These are phyloP conservation scores for Peronospora tabacina DNA, from an alignment of 352 stramenopile species.

Conservation along the genomic window DNA sequence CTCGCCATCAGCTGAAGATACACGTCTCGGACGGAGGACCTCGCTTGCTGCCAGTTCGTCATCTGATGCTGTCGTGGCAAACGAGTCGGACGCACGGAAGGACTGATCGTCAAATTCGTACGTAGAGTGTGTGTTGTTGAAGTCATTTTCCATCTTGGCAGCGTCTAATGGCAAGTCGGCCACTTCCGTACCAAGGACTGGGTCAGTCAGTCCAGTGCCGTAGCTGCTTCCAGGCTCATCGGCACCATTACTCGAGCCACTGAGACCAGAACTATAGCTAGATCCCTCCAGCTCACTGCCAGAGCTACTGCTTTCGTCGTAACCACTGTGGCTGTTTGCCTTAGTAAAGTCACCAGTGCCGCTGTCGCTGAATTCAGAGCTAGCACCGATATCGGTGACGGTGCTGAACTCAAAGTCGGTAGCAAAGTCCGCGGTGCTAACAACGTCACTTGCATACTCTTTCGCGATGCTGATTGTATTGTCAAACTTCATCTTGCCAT, in stretches of 20 bases:
- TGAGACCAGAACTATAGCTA: constrained; percentile 21
- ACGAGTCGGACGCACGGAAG: constrained; percentile 26
- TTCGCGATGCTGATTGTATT: constrained; percentile 12
- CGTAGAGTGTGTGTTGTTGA: constrained; percentile 31
- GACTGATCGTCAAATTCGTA: constrained; percentile 42
- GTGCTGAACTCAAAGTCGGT: constrained; percentile 14
- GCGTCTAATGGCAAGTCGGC: constrained; percentile 16
- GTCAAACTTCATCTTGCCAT: constrained; percentile 24
- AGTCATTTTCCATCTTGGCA: constrained; percentile 11
- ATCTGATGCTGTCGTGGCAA: constrained; percentile 22
- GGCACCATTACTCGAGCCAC: constrained; percentile 23
- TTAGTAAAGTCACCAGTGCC: constrained; percentile 17
- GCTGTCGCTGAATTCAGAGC: constrained; percentile 11
- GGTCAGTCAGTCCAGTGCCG: constrained; percentile 6
- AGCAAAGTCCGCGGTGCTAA: constrained; percentile 11
- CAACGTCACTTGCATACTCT: constrained; percentile 14
- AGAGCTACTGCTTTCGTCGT: constrained; percentile 22
- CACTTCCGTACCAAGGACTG: constrained; percentile 2
- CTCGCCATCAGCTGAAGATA: constrained; percentile 47
- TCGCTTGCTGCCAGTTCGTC: constrained; percentile 14
- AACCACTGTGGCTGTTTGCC: constrained; percentile 12
- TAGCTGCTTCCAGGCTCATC: constrained; percentile 23
- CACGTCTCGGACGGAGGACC: constrained; percentile 27
- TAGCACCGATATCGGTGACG: constrained; percentile 10
- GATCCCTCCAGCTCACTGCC: constrained; percentile 25